Base-by-base conservation (phyloP, 2,329 filamentous ascomycete genomes). In the Mycosphaerella sp. region DNA sequence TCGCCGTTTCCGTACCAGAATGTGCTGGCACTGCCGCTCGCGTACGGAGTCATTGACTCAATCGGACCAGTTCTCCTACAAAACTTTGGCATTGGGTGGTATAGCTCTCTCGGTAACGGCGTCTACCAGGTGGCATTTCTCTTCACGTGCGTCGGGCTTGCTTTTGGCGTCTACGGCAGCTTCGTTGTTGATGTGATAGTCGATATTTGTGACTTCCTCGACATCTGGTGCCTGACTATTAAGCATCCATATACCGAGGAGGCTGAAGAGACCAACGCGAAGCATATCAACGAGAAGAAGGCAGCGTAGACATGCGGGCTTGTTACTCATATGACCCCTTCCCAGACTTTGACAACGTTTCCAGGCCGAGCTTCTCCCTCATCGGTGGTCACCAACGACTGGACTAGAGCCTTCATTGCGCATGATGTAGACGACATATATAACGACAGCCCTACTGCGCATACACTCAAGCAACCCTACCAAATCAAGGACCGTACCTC, bases 161-260 rank as follows among this genome's bases (percentile, higher is more conserved):
- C 86, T 0, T 69, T 95, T 42, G 93, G 93, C 30, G 83, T 97
- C n/a, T 96, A 98, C 72, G 90, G 89, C 54, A 95, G 89, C 69
- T 98, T 98, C 68, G 89, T 97, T 50, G 87, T 95, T 28, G 93
- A 97, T 68, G 90, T 97, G 50, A 96, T 98, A 60, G 89, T 93
- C 53, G 94, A 89, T 27, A 97, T 98, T 62, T 98, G 93, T 72
- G 93, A 98, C 69, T 95, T 95, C 68, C 78, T 97, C 55, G 93
- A 98, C 68, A 98, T 98, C 60, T 97, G 89, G 89, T 98, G 93
- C 68, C 75, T 98, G 68, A 95, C 87, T 1, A 98, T 98, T 73
- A 98, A 98, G 79, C 84, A 97, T 63, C 81, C 81, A 0, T 76
- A 77, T n/a, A 59, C 54, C 3, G 57, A 56, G 13, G 49, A 59